Conservation (phyloP, 2,329 filamentous ascomycete species). For the Stenocarpella maydis region DNA sequence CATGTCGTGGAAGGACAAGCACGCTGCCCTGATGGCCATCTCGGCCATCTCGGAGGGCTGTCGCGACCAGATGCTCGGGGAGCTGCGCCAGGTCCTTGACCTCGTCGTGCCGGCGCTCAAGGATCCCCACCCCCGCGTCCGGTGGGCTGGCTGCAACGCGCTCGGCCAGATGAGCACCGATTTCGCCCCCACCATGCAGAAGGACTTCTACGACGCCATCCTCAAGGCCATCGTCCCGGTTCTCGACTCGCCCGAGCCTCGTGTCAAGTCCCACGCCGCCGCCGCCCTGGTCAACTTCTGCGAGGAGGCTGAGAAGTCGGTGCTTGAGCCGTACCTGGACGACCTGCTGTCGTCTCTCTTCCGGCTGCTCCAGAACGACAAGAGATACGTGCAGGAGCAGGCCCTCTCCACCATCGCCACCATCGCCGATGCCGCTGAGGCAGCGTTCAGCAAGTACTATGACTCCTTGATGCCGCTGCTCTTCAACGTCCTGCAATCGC, state of each 20-base stretch:
- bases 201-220: conserved; percentile 88
- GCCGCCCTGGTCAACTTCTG: conserved; percentile 99
- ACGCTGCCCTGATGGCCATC: conserved; percentile 97
- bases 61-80: conserved; percentile 92
- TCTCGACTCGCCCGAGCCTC: conserved; percentile 85
- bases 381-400: conserved; percentile 97
- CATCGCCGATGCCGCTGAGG: conserved; percentile 97
- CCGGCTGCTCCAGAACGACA: conserved; percentile 86
- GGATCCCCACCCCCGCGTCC: conserved; percentile 90
- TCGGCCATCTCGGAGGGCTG: conserved; percentile 98
- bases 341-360: conserved; percentile 86
- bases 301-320: conserved; percentile 93
- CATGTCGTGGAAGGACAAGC: conserved; percentile 90
- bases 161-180: conserved; percentile 99
- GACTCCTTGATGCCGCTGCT: conserved; percentile 94
- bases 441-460: conserved; percentile 94
- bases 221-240: conserved; percentile 93
- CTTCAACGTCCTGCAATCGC: conserved; percentile 86
- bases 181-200: conserved; percentile 97
- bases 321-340: conserved; percentile 92
- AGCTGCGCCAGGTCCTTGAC: conserved; percentile 92
- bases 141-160: conserved; percentile 97
- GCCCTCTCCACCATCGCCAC: conserved; percentile 97
- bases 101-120: conserved; percentile 91
- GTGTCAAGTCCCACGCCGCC: conserved; percentile 95